These are phyloP conservation scores for Striga hermonthica DNA, from an alignment of 305 asterid species.

Conservation along the genomic window DNA sequence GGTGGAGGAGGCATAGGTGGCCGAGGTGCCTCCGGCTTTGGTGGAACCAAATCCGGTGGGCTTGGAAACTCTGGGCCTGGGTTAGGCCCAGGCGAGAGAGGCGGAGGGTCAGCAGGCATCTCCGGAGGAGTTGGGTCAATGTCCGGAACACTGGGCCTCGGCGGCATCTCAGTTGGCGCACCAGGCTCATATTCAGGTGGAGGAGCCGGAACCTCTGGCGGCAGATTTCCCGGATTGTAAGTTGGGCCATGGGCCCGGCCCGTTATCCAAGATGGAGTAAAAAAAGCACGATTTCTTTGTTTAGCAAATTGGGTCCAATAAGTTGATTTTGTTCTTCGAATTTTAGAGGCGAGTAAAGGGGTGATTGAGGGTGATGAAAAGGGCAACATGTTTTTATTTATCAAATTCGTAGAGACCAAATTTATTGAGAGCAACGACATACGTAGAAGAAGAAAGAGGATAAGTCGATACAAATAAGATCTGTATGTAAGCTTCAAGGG, in stretches of 20 bases:
- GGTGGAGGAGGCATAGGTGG: constrained; percentile 21
- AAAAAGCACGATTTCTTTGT: too few relatives aligned
- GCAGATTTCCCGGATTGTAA: constrained; percentile 36
- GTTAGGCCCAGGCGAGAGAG: constrained; percentile 40
- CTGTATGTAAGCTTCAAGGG: too few relatives aligned
- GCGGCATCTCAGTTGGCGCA: constrained; percentile 42
- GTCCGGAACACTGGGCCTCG: constrained; percentile 41
- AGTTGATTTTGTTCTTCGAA: too few relatives aligned
- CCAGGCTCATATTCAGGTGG: constrained; percentile 36
- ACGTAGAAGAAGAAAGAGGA: too few relatives aligned
- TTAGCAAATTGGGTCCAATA: too few relatives aligned
- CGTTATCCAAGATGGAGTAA: constrained; percentile 24
- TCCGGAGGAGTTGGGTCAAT: constrained; percentile 53
- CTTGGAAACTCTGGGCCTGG: constrained; percentile 43
- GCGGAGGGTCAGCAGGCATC: constrained; percentile 44
- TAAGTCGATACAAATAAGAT: too few relatives aligned
- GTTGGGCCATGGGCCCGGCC: constrained; percentile 33
- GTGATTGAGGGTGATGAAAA: too few relatives aligned
- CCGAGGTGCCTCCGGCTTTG: constrained; percentile 38
- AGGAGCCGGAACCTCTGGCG: constrained; percentile 43
- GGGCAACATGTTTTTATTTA: too few relatives aligned
- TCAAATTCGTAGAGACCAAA: too few relatives aligned
- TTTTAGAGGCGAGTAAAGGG: too few relatives aligned
- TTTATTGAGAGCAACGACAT: too few relatives aligned
- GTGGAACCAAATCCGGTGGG: constrained; percentile 41